Base-by-base conservation (phyloP, 2,329 filamentous ascomycete species). In the Colletotrichum aenigma region DNA sequence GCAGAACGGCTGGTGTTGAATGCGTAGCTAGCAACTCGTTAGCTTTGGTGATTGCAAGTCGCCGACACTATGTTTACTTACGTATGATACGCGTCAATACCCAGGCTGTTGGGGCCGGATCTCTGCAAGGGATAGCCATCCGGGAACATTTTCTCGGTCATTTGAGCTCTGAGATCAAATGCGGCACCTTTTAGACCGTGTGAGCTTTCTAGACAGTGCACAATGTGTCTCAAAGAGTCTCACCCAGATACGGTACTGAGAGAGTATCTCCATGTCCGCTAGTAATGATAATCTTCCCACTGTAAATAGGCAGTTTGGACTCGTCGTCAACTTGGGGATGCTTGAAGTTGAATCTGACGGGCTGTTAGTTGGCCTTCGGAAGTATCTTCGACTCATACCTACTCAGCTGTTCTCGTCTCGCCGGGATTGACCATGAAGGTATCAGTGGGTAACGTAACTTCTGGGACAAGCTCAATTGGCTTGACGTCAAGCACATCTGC, bases 301-400 rank as follows among this genome's bases (percentile, higher is more conserved):
- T 83, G 71, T 84, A 85, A 16, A 84, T 74, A 3, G 83, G 83
- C 28, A 85, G 56, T n/a, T 81, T 80, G 26, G 84, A 56, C 7
- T 80, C 66, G 21, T 82, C 77, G 4, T 78, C 74, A 48, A 78
- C 72, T 5, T 71, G 38, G 9, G 82, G 83, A 13, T 76, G 78
- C 8, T 76, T 78, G 72, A 85, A 82, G 13, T 77, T 78, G 55
- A 83, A 77, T 28, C 79, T 79, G 36, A 79, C 1, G 13, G 4
- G 13, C 6, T 52, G 10, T n/a, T 21, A 61, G 52, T 65, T 5
- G 24, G n/a, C 4, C 2, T 7, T 13, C 5, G 18, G 7, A 7
- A 15, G 13, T 12, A 2, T 13, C 16, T 61, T 36, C 4, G 12
- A 3, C 3, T 21, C 10, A 18, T 6, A 52, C 36, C 4, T 18